Percentiles rank a stretch among this genome's conserved stretches.
Evolutionary conservation across 192 early-diverging fungal genomes (phyloP).

Genomic region (Backusella westeae): DNA sequence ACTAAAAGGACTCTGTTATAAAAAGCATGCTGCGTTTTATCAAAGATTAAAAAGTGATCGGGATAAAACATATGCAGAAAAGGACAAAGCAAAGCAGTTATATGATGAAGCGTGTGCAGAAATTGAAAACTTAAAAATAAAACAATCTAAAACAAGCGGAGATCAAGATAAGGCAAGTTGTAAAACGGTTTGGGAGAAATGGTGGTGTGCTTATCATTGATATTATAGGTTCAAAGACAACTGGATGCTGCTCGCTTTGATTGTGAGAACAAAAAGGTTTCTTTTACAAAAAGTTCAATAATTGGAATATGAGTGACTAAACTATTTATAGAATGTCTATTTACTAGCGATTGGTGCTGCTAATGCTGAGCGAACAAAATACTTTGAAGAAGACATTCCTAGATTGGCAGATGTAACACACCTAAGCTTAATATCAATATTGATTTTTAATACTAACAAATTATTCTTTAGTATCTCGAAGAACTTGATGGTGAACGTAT

Average conservation of each 20-base stretch:
- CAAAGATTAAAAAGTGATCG: slow-evolving; percentile 57
- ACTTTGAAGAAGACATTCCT: slow-evolving; percentile 63
- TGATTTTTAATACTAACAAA: not conserved
- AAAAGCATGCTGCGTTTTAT: slow-evolving; percentile 63
- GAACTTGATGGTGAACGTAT: slow-evolving; percentile 54
- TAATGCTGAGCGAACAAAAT: slow-evolving; percentile 62
- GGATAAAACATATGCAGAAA: slow-evolving; percentile 59
- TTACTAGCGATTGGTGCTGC: slow-evolving; percentile 58
- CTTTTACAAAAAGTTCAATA: not conserved
- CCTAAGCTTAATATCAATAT: not conserved
- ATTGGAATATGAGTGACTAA: not conserved
- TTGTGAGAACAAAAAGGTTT: slow-evolving; percentile 64
- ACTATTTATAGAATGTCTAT: slow-evolving; percentile 58
- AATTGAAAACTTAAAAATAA: slow-evolving; percentile 56
- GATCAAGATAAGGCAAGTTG: slow-evolving; percentile 48
- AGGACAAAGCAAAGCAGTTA: slow-evolving; percentile 56
- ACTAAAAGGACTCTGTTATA: not conserved
- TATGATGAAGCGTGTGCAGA: slow-evolving; percentile 68
- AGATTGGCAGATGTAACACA: slow-evolving; percentile 50
- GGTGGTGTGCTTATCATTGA: not conserved
- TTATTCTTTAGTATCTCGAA: slow-evolving; percentile 54
- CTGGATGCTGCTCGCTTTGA: slow-evolving; percentile 61
- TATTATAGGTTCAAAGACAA: slow-evolving; percentile 33
- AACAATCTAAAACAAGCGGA: slow-evolving; percentile 56
- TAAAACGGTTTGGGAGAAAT: not conserved